Percentiles rank a stretch among this genome's conserved stretches.
Evolutionary conservation across 2,329 filamentous ascomycete genomes (phyloP).

Genomic region (Escovopsis sp.): DNA sequence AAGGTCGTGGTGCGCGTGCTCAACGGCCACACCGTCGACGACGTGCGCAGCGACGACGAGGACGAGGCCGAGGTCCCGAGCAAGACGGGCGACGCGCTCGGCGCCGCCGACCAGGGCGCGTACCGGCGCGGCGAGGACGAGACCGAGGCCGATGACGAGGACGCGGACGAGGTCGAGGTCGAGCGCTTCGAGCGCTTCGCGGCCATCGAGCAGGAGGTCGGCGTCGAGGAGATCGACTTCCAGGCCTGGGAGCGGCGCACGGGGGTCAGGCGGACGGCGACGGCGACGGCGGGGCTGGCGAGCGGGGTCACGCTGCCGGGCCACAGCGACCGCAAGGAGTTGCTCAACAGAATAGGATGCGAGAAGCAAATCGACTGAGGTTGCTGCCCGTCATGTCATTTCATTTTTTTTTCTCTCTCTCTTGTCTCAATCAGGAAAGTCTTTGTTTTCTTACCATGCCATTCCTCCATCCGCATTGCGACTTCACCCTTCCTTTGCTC

Average conservation of each 20-base stretch:
- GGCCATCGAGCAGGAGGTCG: constrained; percentile 56
- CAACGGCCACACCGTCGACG: constrained; percentile 62
- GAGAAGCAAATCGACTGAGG: constrained; percentile 41
- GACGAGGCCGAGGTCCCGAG: constrained; percentile 38
- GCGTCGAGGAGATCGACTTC: constrained; percentile 53
- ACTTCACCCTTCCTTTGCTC: too few relatives aligned
- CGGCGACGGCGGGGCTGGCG: constrained; percentile 10
- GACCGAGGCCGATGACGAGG: constrained; percentile 31
- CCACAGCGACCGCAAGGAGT: constrained; percentile 61
- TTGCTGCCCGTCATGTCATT: not conserved
- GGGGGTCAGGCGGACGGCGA: constrained; percentile 34
- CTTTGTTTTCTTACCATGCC: too few relatives aligned
- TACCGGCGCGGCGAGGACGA: constrained; percentile 33
- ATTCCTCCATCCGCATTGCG: too few relatives aligned
- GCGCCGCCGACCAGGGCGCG: too few relatives aligned
- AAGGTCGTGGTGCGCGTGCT: constrained; percentile 69
- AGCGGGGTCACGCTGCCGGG: constrained; percentile 52
- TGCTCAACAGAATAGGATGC: constrained; percentile 68
- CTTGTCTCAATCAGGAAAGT: too few relatives aligned
- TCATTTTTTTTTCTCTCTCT: too few relatives aligned
- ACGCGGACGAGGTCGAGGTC: constrained; percentile 15
- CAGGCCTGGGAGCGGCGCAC: constrained; percentile 43
- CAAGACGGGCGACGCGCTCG: too few relatives aligned
- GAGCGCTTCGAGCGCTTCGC: constrained; percentile 29
- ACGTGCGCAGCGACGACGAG: constrained; percentile 78